Conservation (phyloP, 106 monocot species). For the Acorus gramineus region DNA sequence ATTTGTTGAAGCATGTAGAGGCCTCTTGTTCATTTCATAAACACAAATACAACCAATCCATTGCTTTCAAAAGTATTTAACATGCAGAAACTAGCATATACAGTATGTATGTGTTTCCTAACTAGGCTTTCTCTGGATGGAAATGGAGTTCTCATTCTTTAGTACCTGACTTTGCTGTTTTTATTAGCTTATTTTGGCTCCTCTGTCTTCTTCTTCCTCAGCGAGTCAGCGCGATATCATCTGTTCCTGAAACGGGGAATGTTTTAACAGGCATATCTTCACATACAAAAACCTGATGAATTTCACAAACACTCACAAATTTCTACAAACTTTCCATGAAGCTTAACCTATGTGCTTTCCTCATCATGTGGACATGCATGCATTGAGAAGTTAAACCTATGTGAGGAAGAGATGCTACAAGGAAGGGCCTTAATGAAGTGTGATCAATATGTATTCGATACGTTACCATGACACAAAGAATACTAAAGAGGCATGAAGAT, state of each 20-base stretch:
- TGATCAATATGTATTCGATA: no score
- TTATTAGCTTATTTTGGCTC: constrained; percentile 5
- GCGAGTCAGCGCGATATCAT: constrained; percentile 1
- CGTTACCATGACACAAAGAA: no score
- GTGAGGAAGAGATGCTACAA: no score
- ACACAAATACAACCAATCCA: not conserved
- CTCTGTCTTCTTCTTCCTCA: constrained; percentile 6
- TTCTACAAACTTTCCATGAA: no score
- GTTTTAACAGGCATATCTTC: not conserved
- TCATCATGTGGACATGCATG: no score
- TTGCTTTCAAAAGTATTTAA: not conserved
- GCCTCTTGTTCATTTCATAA: not conserved
- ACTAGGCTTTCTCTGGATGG: not conserved
- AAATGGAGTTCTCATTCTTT: not conserved
- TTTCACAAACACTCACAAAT: no score
- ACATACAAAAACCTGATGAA: no score
- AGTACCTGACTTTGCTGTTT: constrained; percentile 6
- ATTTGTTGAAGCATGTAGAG: constrained; percentile 2
- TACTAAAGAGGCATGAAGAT: no score
- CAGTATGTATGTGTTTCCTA: constrained; percentile 1
- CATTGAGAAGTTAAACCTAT: no score
- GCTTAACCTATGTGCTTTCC: no score
- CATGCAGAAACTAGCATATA: not conserved
- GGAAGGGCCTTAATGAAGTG: no score
- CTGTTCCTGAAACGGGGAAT: constrained; percentile 2